Percentiles rank a stretch among this genome's conserved stretches.
These are phyloP conservation scores for Clitopilus hobsonii DNA, from an alignment of 768 basidiomycete genomes.

Conservation along the genomic window DNA sequence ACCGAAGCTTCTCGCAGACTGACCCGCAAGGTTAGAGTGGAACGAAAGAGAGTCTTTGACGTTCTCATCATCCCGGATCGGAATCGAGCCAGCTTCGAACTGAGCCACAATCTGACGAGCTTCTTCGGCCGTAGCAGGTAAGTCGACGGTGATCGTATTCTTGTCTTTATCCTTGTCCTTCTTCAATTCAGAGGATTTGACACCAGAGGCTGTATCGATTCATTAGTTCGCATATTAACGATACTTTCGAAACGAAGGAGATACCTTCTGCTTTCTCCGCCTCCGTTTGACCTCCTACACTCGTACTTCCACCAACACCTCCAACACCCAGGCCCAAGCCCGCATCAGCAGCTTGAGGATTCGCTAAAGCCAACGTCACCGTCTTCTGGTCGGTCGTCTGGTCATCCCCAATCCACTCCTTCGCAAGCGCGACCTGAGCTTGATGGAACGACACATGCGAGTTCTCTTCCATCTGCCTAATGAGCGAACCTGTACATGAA, in stretches of 20 bases:
- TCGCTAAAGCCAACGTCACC: slow-evolving; percentile 37
- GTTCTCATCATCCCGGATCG: slow-evolving; percentile 49
- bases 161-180: slow-evolving; percentile 48
- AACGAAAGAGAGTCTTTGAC: slow-evolving; percentile 62
- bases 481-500: slow-evolving; percentile 29
- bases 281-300: no score
- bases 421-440: slow-evolving; percentile 82
- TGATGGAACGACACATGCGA: slow-evolving; percentile 79
- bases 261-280: no score
- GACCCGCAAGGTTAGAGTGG: slow-evolving; percentile 25
- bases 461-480: slow-evolving; percentile 65
- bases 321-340: slow-evolving; percentile 4
- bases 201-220: no score
- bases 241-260: no score
- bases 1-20: not conserved
- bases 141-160: slow-evolving; percentile 50
- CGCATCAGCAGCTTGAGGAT: slow-evolving; percentile 63
- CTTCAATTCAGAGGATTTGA: not conserved
- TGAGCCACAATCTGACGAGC: slow-evolving; percentile 55
- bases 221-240: no score
- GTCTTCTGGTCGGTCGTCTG: slow-evolving; percentile 37
- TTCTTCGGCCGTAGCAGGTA: slow-evolving; percentile 64
- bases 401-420: slow-evolving; percentile 64
- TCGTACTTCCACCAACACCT: not conserved
- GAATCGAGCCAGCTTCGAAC: slow-evolving; percentile 66